Evolutionary conservation across 129 eudicot species (phyloP).

Genomic region (Saussurea involucrata): DNA sequence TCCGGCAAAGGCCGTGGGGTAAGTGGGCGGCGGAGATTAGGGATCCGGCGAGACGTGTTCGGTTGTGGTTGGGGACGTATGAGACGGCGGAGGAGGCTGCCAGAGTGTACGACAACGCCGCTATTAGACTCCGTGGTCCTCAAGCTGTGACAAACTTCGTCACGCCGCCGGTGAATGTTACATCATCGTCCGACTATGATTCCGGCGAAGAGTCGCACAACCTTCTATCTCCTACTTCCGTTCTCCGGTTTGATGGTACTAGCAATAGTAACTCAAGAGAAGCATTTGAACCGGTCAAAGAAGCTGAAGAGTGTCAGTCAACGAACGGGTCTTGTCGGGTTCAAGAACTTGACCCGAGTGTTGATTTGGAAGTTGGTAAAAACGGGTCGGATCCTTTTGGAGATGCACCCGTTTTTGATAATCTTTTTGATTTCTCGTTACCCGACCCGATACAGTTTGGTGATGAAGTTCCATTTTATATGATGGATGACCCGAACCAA

Average conservation of each 20-base stretch:
- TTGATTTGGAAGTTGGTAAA: neutral
- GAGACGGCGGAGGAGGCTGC: conserved; percentile 76
- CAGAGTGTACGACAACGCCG: conserved; percentile 54
- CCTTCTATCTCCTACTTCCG: conserved; percentile 53
- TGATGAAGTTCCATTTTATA: conserved; percentile 16
- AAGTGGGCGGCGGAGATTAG: conserved; percentile 71
- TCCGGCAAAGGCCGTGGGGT: conserved; percentile 64
- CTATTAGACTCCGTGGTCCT: conserved; percentile 52
- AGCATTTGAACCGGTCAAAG: conserved; percentile 15
- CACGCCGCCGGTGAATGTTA: conserved; percentile 5
- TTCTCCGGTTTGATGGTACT: conserved; percentile 18
- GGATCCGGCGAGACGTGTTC: conserved; percentile 32
- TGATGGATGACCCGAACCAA: neutral
- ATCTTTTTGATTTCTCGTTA: conserved; percentile 19
- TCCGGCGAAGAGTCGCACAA: conserved; percentile 28
- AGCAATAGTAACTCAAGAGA: conserved; percentile 10
- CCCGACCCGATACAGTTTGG: conserved; percentile 33
- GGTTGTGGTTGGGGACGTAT: conserved; percentile 67
- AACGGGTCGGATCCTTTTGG: conserved; percentile 4
- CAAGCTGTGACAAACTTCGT: conserved; percentile 46
- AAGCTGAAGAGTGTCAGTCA: conserved; percentile 19
- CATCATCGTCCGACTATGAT: conserved; percentile 25
- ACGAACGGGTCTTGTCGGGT: neutral
- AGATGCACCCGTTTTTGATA: conserved; percentile 22
- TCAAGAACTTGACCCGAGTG: neutral